phyloP scores from a whole-genome alignment of 768 basidiomycete species.

The Neoboletus magnificus region DNA sequence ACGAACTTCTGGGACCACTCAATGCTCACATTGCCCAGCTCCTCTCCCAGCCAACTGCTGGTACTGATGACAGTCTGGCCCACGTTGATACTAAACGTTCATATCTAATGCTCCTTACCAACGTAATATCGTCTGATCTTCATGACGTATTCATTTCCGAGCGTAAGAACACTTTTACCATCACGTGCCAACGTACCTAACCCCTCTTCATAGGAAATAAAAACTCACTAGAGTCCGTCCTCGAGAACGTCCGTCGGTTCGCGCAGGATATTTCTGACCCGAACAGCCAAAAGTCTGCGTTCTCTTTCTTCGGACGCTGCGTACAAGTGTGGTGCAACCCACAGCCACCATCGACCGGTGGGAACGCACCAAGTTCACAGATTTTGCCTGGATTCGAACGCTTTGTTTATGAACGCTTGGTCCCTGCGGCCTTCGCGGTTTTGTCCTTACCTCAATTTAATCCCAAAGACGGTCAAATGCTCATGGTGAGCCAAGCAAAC shows the following conservation, averaged over 20 bases:
- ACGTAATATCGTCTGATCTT: constrained; percentile 76
- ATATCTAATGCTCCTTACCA: constrained; percentile 80
- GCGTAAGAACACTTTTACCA: constrained; percentile 48
- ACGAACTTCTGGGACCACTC: constrained; percentile 86
- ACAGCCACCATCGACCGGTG: constrained; percentile 28
- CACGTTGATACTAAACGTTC: constrained; percentile 84
- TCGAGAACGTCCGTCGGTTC: constrained; percentile 69
- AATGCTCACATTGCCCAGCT: constrained; percentile 76
- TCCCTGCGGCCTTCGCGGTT: constrained; percentile 81
- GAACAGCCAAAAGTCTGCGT: constrained; percentile 70
- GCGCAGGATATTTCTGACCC: constrained; percentile 78
- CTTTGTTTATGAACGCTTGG: constrained; percentile 83
- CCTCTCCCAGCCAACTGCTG: constrained; percentile 75
- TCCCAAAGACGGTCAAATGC: constrained; percentile 82
- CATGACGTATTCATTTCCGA: constrained; percentile 84
- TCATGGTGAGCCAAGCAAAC: constrained; percentile 54
- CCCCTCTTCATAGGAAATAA: constrained; percentile 50
- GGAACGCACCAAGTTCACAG: constrained; percentile 33
- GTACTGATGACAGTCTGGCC: constrained; percentile 82
- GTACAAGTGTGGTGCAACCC: constrained; percentile 68
- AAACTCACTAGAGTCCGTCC: constrained; percentile 63
- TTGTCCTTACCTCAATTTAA: constrained; percentile 79
- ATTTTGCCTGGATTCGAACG: constrained; percentile 86
- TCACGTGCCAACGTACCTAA: neutral
- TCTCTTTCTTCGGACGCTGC: constrained; percentile 71